Evolutionary conservation across 495 filamentous ascomycete species (phyloP).

Genomic region (Talaromyces thailandensis): DNA sequence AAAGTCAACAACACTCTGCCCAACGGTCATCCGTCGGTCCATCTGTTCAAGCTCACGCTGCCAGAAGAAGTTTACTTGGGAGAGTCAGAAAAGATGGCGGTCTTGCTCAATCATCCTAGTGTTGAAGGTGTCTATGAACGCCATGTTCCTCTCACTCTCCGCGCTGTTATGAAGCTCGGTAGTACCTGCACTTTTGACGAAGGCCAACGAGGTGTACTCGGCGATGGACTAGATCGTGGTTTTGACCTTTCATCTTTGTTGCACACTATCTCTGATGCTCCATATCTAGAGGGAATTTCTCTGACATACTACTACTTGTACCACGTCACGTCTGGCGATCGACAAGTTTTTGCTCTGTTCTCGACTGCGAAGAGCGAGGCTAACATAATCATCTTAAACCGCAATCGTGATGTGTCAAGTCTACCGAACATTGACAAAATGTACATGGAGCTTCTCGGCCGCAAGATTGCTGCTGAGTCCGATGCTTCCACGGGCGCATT

Average conservation of each 20-base stretch:
- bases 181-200: slow-evolving; percentile 95
- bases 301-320: slow-evolving; percentile 85
- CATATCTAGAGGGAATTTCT: slow-evolving; percentile 60
- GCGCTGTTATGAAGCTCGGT: slow-evolving; percentile 81
- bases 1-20: slow-evolving; percentile 88
- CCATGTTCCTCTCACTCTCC: slow-evolving; percentile 72
- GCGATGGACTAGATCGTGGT: slow-evolving; percentile 84
- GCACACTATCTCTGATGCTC: slow-evolving; percentile 51
- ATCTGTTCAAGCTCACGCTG: slow-evolving; percentile 89
- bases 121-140: slow-evolving; percentile 97
- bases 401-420: slow-evolving; percentile 64
- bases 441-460: slow-evolving; percentile 66
- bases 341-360: slow-evolving; percentile 89
- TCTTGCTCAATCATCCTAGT: slow-evolving; percentile 83
- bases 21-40: slow-evolving; percentile 88
- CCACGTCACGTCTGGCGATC: slow-evolving; percentile 80
- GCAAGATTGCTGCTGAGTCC: slow-evolving; percentile 53
- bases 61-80: slow-evolving; percentile 79
- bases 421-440: slow-evolving; percentile 86
- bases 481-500: slow-evolving; percentile 70
- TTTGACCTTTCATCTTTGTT: slow-evolving; percentile 79
- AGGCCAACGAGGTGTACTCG: slow-evolving; percentile 79
- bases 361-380: slow-evolving; percentile 75
- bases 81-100: slow-evolving; percentile 70
- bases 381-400: slow-evolving; percentile 77